Conservation (phyloP, 129 eudicot genomes). For the Tagetes patula region DNA sequence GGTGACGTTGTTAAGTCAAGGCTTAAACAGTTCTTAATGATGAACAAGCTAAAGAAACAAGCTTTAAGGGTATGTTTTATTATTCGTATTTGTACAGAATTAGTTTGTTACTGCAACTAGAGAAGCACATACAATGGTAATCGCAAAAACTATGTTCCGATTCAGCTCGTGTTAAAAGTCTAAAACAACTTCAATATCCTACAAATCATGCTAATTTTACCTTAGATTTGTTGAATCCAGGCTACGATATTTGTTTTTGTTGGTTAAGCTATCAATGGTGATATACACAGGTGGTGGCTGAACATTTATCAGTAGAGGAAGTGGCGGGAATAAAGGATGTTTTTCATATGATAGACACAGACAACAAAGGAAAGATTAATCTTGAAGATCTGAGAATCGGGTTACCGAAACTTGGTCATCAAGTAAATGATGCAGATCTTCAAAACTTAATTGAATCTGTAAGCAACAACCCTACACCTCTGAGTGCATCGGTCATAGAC, state of each 20-base stretch:
- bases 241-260: no score
- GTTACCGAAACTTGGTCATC: conserved; percentile 68
- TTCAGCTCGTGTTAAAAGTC: no score
- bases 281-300: conserved; percentile 62
- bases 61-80: conserved; percentile 63
- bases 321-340: conserved; percentile 71
- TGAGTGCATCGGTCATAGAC: no score
- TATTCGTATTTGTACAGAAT: neutral
- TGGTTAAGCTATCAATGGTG: neutral
- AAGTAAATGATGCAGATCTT: conserved; percentile 58
- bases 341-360: conserved; percentile 64
- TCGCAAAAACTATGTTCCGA: neutral
- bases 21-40: conserved; percentile 73
- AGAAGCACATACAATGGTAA: neutral
- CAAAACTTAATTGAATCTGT: conserved; percentile 72
- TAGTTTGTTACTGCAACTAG: neutral
- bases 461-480: conserved; percentile 13
- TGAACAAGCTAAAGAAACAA: conserved; percentile 84
- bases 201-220: no score
- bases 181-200: no score
- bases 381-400: conserved; percentile 64
- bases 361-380: conserved; percentile 59
- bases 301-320: conserved; percentile 76
- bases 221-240: no score
- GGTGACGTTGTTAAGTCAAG: conserved; percentile 84